These are phyloP conservation scores for Fusarium solani-melongenae DNA, from an alignment of 2,329 filamentous ascomycete genomes.

Conservation along the genomic window DNA sequence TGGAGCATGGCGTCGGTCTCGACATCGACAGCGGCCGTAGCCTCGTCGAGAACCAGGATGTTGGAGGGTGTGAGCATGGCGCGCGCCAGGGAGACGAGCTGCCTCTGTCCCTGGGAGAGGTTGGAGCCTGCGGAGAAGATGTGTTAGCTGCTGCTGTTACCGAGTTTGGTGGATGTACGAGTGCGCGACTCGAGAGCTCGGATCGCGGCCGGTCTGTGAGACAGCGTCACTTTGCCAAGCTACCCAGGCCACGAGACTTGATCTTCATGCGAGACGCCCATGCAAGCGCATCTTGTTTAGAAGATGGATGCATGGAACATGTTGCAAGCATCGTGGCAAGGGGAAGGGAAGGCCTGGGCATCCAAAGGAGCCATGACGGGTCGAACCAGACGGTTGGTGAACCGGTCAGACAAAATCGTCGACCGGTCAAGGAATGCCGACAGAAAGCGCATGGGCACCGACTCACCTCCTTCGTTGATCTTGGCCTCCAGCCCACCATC, in stretches of 20 bases:
- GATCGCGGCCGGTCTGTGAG: neutral
- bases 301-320: slow-evolving; percentile 24
- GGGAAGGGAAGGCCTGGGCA: slow-evolving; percentile 12
- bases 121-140: slow-evolving; percentile 76
- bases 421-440: slow-evolving; percentile 36
- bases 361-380: slow-evolving; percentile 17
- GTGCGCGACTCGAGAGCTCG: slow-evolving; percentile 15
- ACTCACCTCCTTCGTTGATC: slow-evolving; percentile 92
- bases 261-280: slow-evolving; percentile 49
- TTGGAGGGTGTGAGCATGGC: slow-evolving; percentile 96
- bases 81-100: slow-evolving; percentile 92
- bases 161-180: neutral
- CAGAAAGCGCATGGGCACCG: slow-evolving; percentile 34
- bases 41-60: slow-evolving; percentile 96
- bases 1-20: slow-evolving; percentile 76
- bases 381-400: slow-evolving; percentile 35
- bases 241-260: slow-evolving; percentile 45
- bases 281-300: slow-evolving; percentile 45
- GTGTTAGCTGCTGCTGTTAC: slow-evolving; percentile 28
- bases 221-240: slow-evolving; percentile 13
- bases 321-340: slow-evolving; percentile 24
- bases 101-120: slow-evolving; percentile 92
- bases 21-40: slow-evolving; percentile 81
- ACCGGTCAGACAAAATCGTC: slow-evolving; percentile 27
- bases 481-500: slow-evolving; percentile 88